Percentiles rank a stretch among this genome's conserved stretches.
Evolutionary conservation across 805 yeast genomes (phyloP).

Genomic region (Suhomyces canberraensis): DNA sequence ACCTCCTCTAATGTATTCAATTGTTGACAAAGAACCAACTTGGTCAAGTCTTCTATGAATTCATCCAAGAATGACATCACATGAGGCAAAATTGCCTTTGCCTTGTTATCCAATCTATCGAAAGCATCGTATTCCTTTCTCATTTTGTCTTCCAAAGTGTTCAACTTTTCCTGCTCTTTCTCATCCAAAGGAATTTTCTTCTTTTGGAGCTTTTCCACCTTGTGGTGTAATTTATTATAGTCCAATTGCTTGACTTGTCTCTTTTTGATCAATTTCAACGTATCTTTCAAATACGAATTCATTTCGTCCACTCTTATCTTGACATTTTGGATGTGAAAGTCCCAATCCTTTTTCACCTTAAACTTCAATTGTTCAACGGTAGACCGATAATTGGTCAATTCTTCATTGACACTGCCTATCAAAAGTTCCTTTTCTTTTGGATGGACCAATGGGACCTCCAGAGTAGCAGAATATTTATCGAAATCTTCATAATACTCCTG

Average conservation of each 20-base stretch:
- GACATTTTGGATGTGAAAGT: conserved; percentile 24
- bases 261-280: conserved; percentile 40
- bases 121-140: conserved; percentile 29
- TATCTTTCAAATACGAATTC: conserved; percentile 32
- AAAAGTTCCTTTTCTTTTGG: conserved; percentile 32
- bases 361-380: conserved; percentile 15
- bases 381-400: conserved; percentile 23
- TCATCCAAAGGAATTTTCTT: conserved; percentile 30
- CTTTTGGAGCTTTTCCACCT: conserved; percentile 36
- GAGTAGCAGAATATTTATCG: conserved; percentile 25
- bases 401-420: conserved; percentile 22
- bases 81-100: conserved; percentile 36
- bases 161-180: conserved; percentile 36
- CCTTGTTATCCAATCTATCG: conserved; percentile 30
- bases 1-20: conserved; percentile 31
- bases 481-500: conserved; percentile 29
- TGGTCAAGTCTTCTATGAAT: conserved; percentile 42
- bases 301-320: conserved; percentile 37
- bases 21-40: conserved; percentile 38
- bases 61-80: conserved; percentile 45
- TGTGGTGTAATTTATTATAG: conserved; percentile 34
- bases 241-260: conserved; percentile 41
- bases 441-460: conserved; percentile 31
- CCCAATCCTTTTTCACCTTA: conserved; percentile 20
- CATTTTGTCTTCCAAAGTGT: conserved; percentile 25